Conservation (phyloP, 2,329 filamentous ascomycete genomes). For the Lasiodiplodia gonubiensis region DNA sequence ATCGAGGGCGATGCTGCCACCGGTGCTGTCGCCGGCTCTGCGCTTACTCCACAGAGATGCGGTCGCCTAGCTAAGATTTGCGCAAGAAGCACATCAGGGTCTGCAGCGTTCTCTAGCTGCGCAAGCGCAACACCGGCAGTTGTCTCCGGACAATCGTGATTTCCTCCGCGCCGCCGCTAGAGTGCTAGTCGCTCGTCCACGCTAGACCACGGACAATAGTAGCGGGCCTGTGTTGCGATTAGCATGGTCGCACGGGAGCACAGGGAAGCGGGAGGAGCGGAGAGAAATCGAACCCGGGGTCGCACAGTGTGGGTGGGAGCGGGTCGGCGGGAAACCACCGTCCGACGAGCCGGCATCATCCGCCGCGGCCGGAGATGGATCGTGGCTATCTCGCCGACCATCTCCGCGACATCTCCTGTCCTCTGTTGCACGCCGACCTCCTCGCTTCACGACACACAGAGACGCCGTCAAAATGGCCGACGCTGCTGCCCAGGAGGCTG, state of each 20-base stretch:
- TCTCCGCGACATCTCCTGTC: slow-evolving; percentile 2
- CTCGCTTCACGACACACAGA: not conserved
- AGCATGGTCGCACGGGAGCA: not conserved
- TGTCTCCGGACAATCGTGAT: not conserved
- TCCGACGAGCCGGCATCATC: not conserved
- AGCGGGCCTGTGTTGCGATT: slow-evolving; percentile 9
- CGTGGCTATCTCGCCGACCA: slow-evolving; percentile 18
- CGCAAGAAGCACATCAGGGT: not conserved
- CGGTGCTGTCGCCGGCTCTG: not conserved
- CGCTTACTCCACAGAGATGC: not conserved
- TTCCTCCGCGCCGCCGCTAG: not conserved
- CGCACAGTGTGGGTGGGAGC: not conserved
- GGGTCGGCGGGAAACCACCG: not conserved
- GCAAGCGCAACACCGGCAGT: not conserved
- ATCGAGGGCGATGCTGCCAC: not conserved
- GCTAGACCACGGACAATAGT: not conserved
- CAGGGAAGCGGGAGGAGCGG: slow-evolving; percentile 8
- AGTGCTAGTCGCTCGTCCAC: not conserved
- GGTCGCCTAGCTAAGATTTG: not conserved
- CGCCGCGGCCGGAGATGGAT: slow-evolving; percentile 19
- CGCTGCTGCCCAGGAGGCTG: slow-evolving; percentile 50
- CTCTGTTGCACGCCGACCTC: not conserved
- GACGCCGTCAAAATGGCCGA: slow-evolving; percentile 35
- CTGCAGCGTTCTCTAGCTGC: not conserved
- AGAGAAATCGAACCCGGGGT: not conserved